These are phyloP conservation scores for Pestalotiopsis sp. DNA, from an alignment of 2,329 filamentous ascomycete genomes.

Conservation along the genomic window DNA sequence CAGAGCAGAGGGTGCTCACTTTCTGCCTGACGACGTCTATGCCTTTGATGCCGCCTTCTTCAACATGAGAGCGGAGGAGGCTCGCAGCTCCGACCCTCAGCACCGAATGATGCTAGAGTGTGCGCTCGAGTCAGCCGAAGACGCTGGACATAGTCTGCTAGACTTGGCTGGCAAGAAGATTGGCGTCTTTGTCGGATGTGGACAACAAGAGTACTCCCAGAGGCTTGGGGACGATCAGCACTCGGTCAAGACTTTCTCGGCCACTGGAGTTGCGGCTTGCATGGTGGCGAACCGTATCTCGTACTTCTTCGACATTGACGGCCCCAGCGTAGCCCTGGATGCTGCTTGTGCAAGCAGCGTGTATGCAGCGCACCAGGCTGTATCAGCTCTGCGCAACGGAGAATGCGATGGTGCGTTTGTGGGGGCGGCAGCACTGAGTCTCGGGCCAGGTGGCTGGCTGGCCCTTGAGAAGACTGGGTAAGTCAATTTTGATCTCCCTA, in stretches of 20 bases:
- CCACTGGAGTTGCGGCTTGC: slow-evolving; percentile 55
- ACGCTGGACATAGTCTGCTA: slow-evolving; percentile 33
- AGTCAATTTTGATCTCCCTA: too few relatives aligned
- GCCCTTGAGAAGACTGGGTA: too few relatives aligned
- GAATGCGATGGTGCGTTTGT: slow-evolving; percentile 11
- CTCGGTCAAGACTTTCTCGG: slow-evolving; percentile 52
- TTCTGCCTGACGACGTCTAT: slow-evolving; percentile 32
- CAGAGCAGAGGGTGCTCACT: slow-evolving; percentile 35
- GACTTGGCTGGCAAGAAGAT: slow-evolving; percentile 31
- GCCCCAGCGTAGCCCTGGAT: slow-evolving; percentile 23
- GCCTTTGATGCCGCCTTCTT: slow-evolving; percentile 38
- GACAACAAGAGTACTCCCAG: slow-evolving; percentile 22
- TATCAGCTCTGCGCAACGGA: slow-evolving; percentile 18
- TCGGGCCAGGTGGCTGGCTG: too few relatives aligned
- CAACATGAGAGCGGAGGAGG: slow-evolving; percentile 38
- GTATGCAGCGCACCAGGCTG: slow-evolving; percentile 22
- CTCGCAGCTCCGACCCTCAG: slow-evolving; percentile 37
- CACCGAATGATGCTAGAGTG: slow-evolving; percentile 36
- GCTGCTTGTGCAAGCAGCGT: slow-evolving; percentile 24
- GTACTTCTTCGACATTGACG: slow-evolving; percentile 22
- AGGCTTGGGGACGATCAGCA: slow-evolving; percentile 53
- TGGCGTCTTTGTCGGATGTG: slow-evolving; percentile 34
- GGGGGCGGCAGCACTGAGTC: too few relatives aligned
- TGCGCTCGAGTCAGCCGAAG: slow-evolving; percentile 37
- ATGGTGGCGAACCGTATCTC: slow-evolving; percentile 25